Evolutionary conservation across 345 rosid species (phyloP).

Genomic region (Salix exigua): DNA sequence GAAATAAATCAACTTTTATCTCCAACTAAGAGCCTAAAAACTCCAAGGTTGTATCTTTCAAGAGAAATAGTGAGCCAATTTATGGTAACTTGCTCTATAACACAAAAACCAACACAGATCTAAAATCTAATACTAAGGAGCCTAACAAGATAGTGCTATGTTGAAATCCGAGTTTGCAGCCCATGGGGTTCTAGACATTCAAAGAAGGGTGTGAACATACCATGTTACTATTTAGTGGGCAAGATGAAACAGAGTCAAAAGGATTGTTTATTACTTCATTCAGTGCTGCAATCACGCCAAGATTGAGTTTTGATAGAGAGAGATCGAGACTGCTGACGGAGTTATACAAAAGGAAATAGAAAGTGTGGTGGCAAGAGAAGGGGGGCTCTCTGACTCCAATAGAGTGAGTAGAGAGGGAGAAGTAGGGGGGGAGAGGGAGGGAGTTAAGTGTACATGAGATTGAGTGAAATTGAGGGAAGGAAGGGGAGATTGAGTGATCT

Average conservation of each 20-base stretch:
- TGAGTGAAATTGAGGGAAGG: background rate
- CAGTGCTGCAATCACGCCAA: constrained; percentile 8
- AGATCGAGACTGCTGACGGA: background rate
- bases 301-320: background rate
- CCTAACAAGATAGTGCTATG: background rate
- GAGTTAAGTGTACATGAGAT: background rate
- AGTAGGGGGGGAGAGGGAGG: background rate
- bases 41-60: background rate
- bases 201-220: background rate
- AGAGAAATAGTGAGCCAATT: background rate
- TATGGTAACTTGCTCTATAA: background rate
- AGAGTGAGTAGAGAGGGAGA: background rate
- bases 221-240: background rate
- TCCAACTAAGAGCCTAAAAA: constrained; percentile 2
- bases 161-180: constrained; percentile 1
- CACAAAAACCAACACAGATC: constrained; percentile 19
- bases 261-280: constrained; percentile 1
- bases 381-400: background rate
- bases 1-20: background rate
- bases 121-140: constrained; percentile 1
- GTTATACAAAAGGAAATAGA: background rate
- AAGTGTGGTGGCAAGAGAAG: background rate
- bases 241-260: background rate
- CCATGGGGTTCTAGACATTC: constrained; percentile 2
- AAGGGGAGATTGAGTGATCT: background rate